Evolutionary conservation across 1,139 yeast species (phyloP).

Genomic region (Pichia sp.): DNA sequence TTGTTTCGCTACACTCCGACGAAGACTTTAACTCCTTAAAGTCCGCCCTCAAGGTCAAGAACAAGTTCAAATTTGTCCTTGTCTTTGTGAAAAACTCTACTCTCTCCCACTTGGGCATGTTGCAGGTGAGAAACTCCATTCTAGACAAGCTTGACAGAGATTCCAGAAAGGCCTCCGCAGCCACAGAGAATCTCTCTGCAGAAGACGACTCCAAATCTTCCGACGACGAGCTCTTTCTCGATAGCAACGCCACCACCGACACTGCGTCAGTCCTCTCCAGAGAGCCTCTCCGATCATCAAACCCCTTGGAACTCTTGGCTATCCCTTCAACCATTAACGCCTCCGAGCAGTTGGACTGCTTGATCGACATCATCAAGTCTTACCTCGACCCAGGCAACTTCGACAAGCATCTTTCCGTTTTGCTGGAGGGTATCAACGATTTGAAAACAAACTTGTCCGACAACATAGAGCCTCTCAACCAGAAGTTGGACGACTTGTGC

Average conservation of each 20-base stretch:
- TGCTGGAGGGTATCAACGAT: slow-evolving; percentile 5
- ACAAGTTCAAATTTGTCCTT: slow-evolving; percentile 1
- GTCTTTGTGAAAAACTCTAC: slow-evolving; percentile 15
- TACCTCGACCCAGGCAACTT: slow-evolving; percentile 7
- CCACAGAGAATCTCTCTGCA: neutral
- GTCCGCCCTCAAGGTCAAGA: neutral
- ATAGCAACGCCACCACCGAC: too few relatives aligned
- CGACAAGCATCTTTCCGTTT: slow-evolving; percentile 3
- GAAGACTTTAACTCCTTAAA: slow-evolving; percentile 3
- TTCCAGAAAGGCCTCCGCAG: neutral
- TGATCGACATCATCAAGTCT: slow-evolving; percentile 3
- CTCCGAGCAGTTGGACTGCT: neutral
- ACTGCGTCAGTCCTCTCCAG: too few relatives aligned
- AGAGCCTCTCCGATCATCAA: neutral
- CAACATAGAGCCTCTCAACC: slow-evolving; percentile 3
- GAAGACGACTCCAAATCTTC: neutral
- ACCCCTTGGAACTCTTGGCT: neutral
- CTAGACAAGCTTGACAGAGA: neutral
- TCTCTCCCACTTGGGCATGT: neutral
- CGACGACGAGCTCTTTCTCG: neutral
- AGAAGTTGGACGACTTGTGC: slow-evolving; percentile 6
- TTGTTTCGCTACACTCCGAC: neutral
- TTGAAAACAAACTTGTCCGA: slow-evolving; percentile 7
- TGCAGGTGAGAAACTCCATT: slow-evolving; percentile 2
- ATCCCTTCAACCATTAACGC: neutral